A percentile compares a stretch with the other conserved stretches of the same genome.
These are phyloP conservation scores for Chenopodium album DNA, from an alignment of 148 eudicot genomes.

Conservation along the genomic window DNA sequence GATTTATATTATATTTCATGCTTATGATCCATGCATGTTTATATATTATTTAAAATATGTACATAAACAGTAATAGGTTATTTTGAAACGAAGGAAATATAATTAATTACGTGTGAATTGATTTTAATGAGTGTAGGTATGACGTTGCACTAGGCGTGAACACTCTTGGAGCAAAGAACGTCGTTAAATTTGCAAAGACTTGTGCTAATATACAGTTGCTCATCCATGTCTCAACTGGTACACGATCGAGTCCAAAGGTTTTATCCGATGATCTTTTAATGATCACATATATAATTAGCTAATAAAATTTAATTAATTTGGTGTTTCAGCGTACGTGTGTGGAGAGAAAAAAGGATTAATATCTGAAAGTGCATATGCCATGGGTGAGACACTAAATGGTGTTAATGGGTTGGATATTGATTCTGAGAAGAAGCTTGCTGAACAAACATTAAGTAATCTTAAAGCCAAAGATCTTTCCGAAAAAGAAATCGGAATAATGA, in stretches of 20 bases:
- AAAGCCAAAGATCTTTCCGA: slow-evolving; percentile 15
- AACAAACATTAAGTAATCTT: slow-evolving; percentile 15
- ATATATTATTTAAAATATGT: too few relatives aligned
- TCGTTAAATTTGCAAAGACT: too few relatives aligned
- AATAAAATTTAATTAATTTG: neutral
- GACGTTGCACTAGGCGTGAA: too few relatives aligned
- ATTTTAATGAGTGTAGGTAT: neutral
- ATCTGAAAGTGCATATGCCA: too few relatives aligned
- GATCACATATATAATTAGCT: neutral
- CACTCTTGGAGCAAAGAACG: too few relatives aligned
- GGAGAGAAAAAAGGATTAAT: too few relatives aligned
- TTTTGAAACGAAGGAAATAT: too few relatives aligned
- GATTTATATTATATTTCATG: too few relatives aligned
- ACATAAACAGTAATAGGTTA: too few relatives aligned
- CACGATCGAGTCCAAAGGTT: too few relatives aligned
- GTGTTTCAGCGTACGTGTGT: too few relatives aligned
- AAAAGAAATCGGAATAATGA: slow-evolving; percentile 15
- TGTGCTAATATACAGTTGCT: slow-evolving; percentile 20
- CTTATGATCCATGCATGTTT: too few relatives aligned
- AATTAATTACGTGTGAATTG: neutral
- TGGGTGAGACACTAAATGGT: neutral
- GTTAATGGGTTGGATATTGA: slow-evolving; percentile 24
- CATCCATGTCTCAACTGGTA: neutral
- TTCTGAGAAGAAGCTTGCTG: slow-evolving; percentile 24
- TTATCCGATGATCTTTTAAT: neutral